Evolutionary conservation across 75 land plant species (phyloP), one percentile per base, ranked within the genome.

Genomic region (Chamaecyparis obtusa): DNA sequence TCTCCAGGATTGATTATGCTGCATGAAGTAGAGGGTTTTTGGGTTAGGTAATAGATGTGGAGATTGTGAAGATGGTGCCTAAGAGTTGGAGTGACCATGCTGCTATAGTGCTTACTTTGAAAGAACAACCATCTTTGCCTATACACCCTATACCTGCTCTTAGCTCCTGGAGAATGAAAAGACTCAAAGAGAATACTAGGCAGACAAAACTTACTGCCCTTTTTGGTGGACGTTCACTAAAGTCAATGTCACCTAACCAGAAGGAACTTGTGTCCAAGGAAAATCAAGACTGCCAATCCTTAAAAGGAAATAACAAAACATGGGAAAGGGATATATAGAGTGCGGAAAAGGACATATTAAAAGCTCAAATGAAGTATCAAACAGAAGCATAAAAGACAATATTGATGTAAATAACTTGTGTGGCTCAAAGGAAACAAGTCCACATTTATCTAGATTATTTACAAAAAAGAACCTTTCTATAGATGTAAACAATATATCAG

Each of bases 51-150:
- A 32, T 86, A 82, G 86, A 75, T 64, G 84, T 84, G 33, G 87
- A 90, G 51, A 86, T 90, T 82, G 64, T 88, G 13, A 90, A 90
- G 51, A 90, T 90, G 90, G 64, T 86, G 74, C 91, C 90, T 16
- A 90, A 90, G 87, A 82, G 83, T 82, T 90, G 91, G 91, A 90
- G 91, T 83, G 91, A 90, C 43, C 91, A 90, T 88, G 91, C 91
- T 86, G 87, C 91, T 64, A 79, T 90, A 32, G 84, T 88, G 48
- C 72, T 88, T 43, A 86, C 87, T 36, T 82, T 90, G 19, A 88
- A 74, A 86, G 90, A 88, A 67, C 89, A 88, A 86, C 87, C 87
- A 43, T 44, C 54, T 32, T 64, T 88, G 32, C 84, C 84, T 46
- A 71, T 84, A 30, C 91, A 90, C 86, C 91, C 87, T 44, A 79